Percentiles rank a stretch among this genome's conserved stretches.
Evolutionary conservation across 139 green algal species (phyloP).

Genomic region (Coelastrella sp.): DNA sequence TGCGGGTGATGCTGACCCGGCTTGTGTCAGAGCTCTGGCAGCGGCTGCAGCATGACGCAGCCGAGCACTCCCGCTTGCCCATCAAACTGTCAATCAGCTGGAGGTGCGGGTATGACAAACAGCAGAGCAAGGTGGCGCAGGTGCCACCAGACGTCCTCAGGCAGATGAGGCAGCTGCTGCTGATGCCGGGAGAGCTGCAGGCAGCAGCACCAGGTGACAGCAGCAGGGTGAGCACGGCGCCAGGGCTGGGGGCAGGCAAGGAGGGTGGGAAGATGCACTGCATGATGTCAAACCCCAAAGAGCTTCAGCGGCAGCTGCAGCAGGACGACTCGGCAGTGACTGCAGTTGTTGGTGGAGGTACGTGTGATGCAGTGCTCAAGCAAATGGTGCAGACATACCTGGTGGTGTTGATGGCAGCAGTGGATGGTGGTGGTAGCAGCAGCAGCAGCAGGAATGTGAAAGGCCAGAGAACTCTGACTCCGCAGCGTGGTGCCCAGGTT

Average conservation of each 20-base stretch:
- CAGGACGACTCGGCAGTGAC: not conserved
- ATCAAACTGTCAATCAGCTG: constrained; percentile 58
- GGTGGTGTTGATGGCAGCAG: not conserved
- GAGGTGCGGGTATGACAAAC: constrained; percentile 56
- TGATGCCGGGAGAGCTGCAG: not conserved
- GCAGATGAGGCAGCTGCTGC: constrained; percentile 16
- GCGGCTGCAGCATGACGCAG: constrained; percentile 54
- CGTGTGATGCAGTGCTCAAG: not conserved
- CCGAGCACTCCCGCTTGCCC: constrained; percentile 52
- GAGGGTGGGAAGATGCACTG: too few species aligned
- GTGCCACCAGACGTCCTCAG: not conserved
- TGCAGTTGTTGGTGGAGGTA: not conserved
- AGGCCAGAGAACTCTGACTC: not conserved
- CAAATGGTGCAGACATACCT: not conserved
- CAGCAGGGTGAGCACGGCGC: not conserved
- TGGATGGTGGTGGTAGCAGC: not conserved
- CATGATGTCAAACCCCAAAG: too few species aligned
- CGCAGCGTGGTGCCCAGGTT: not conserved
- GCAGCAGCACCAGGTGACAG: not conserved
- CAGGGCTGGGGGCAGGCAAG: not conserved
- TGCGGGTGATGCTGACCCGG: not conserved
- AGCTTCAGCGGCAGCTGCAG: not conserved
- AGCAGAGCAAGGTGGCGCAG: not conserved
- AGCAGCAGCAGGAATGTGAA: not conserved
- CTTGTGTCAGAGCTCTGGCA: constrained; percentile 55